These are phyloP conservation scores for Candida pseudoviswanathii DNA, from an alignment of 1,139 yeast genomes.

Conservation along the genomic window DNA sequence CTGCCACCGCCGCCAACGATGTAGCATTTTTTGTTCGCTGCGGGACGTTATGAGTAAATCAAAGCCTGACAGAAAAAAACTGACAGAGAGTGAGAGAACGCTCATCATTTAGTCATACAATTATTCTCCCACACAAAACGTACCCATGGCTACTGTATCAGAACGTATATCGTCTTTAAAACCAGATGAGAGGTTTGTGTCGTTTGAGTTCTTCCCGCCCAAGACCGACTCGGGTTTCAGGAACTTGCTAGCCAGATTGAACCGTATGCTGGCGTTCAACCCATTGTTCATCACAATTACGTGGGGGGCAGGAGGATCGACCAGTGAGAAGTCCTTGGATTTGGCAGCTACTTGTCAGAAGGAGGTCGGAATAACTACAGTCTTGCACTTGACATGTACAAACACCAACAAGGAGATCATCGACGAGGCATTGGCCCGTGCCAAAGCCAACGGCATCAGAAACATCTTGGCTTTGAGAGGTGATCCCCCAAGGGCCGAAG, in stretches of 20 bases:
- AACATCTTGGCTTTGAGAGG: constrained; percentile 93
- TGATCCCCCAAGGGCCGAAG: constrained; percentile 90
- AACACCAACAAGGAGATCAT: constrained; percentile 78
- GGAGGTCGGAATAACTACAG: constrained; percentile 80
- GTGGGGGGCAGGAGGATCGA: constrained; percentile 99
- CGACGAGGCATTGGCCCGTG: constrained; percentile 73
- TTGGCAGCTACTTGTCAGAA: constrained; percentile 77
- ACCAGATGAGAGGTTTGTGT: constrained; percentile 64
- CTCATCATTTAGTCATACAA: neutral
- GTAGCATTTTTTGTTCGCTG: too few relatives aligned
- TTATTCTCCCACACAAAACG: neutral
- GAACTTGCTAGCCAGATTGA: constrained; percentile 81
- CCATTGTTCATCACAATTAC: constrained; percentile 92
- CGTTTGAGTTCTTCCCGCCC: constrained; percentile 97
- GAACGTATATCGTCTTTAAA: constrained; percentile 55
- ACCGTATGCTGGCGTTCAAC: constrained; percentile 84
- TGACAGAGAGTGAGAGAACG: neutral
- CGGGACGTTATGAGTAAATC: neutral
- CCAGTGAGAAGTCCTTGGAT: constrained; percentile 83
- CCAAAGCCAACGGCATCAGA: constrained; percentile 75
- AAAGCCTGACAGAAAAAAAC: neutral
- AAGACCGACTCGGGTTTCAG: constrained; percentile 86
- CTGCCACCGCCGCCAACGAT: too few relatives aligned
- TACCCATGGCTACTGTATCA: constrained; percentile 17
- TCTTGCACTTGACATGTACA: constrained; percentile 94